Evolutionary conservation across 192 early-diverging fungal species (phyloP).

Genomic region (Coemansia sp.): DNA sequence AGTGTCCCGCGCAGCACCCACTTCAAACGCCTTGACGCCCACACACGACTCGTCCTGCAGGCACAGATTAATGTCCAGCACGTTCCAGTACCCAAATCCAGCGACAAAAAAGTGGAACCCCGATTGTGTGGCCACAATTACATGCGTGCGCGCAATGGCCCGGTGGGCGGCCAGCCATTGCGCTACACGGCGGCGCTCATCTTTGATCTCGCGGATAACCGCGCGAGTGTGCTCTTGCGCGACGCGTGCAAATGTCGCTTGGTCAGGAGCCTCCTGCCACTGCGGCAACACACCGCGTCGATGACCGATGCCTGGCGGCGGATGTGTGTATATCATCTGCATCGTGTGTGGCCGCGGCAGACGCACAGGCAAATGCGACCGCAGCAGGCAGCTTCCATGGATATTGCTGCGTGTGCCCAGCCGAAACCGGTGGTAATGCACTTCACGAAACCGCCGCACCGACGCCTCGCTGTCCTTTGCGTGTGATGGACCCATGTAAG

Average conservation of each 20-base stretch:
- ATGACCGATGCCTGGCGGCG: constrained; percentile 49
- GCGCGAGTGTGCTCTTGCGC: constrained; percentile 18
- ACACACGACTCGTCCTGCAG: constrained; percentile 46
- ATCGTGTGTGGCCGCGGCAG: constrained; percentile 51
- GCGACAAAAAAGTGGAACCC: constrained; percentile 46
- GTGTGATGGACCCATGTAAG: constrained; percentile 2
- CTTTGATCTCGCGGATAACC: constrained; percentile 17
- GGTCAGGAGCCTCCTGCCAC: constrained; percentile 20
- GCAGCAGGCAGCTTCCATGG: constrained; percentile 44
- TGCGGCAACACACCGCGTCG: constrained; percentile 18
- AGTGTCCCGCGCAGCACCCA: background rate
- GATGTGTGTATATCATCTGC: constrained; percentile 44
- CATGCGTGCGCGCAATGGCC: constrained; percentile 34
- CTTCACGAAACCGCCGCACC: constrained; percentile 48
- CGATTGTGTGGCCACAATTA: constrained; percentile 47
- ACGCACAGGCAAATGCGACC: constrained; percentile 45
- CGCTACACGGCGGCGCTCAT: constrained; percentile 28
- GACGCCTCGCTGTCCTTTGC: constrained; percentile 6
- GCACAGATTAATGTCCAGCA: constrained; percentile 40
- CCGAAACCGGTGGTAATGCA: constrained; percentile 50
- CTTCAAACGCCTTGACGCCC: constrained; percentile 53
- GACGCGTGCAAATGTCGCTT: constrained; percentile 1
- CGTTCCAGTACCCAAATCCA: constrained; percentile 54
- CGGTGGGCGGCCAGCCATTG: constrained; percentile 23
- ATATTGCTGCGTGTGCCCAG: constrained; percentile 52